A percentile compares a stretch with the other conserved stretches of the same genome.
These are phyloP conservation scores for Metarhizium sp. DNA, from an alignment of 2,329 filamentous ascomycete genomes.

Conservation along the genomic window DNA sequence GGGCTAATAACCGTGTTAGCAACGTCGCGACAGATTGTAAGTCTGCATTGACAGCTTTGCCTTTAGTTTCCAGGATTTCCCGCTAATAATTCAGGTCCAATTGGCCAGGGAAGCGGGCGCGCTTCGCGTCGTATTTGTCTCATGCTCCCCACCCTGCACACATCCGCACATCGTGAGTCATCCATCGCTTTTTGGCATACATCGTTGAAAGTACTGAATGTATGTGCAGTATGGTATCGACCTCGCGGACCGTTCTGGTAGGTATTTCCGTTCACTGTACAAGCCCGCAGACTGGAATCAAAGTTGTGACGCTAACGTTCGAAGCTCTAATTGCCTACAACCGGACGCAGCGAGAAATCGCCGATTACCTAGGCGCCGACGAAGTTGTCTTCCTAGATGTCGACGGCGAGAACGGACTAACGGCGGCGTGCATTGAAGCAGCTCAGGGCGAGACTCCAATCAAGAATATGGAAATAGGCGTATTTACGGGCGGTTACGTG, in stretches of 20 bases:
- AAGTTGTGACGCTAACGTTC: not conserved
- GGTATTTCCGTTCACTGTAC: not conserved
- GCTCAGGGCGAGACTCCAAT: conserved; percentile 40
- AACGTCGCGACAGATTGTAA: conserved; percentile 14
- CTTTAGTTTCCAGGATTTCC: not conserved
- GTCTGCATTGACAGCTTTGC: conserved; percentile 2
- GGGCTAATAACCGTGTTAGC: conserved; percentile 1
- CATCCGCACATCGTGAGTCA: conserved; percentile 74
- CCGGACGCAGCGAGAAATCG: conserved; percentile 28
- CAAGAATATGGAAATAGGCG: conserved; percentile 75
- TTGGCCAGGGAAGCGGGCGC: conserved; percentile 84
- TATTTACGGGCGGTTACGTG: conserved; percentile 82
- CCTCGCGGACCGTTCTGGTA: conserved; percentile 26
- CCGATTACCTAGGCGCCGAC: conserved; percentile 9
- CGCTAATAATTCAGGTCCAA: conserved; percentile 16
- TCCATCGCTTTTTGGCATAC: not conserved
- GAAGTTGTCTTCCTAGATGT: conserved; percentile 37
- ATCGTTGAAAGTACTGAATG: not conserved
- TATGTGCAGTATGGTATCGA: conserved; percentile 33
- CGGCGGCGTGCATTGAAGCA: conserved; percentile 65
- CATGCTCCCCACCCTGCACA: conserved; percentile 72
- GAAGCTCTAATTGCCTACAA: conserved; percentile 32
- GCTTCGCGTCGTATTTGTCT: conserved; percentile 72
- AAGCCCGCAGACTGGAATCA: conserved; percentile 12
- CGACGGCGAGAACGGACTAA: conserved; percentile 51